Base-by-base conservation (phyloP, 306 rosid species). In the Vicia sativa region DNA sequence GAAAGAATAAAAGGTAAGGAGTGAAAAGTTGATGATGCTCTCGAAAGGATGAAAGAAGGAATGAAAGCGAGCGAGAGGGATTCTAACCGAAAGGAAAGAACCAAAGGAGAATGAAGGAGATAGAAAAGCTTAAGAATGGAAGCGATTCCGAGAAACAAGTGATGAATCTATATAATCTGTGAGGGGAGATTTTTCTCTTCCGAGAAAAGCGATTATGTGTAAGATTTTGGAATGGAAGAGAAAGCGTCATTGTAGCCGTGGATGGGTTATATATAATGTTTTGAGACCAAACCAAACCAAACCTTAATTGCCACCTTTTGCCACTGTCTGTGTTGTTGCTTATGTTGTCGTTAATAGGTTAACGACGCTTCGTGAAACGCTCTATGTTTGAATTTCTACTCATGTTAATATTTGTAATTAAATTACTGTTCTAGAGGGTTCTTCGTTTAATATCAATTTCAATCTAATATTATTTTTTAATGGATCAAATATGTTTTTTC, bases 31-130 rank as follows among this genome's bases (percentile, higher is more conserved):
- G 4, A 70, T 45, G 0, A 70, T 45, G 0, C 87, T 88, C 95
- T 81, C 80, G 57, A 63, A 68, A 56, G 18, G 34, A 70, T 14
- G 48, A 16, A 15, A 34, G 64, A 70, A 45, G 19, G 53, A 42
- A 65, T 62, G 62, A 14, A 42, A 29, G 58, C 57, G 62, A 78
- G 26, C 65, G 83, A 88, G 87, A 81, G 89, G 96, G 96, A 84
- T 85, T 89, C 96, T 86, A 26, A 74, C 88, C 81, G 11, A 60
- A 70, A 9, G 86, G 77, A 75, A 77, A 89, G 91, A 87, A 86
- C 73, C 91, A 76, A 84, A 70, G 75, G 70, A 44, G 49, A 79
- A 80, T 68, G 79, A 43, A 64, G 55, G 62, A 70, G 45, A 50
- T 37, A 13, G 31, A 62, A 52, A 52, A 67, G 67, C 68, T 84